phyloP scores from a whole-genome alignment of 768 basidiomycete genomes.

The Phanerodontia chrysosporium region DNA sequence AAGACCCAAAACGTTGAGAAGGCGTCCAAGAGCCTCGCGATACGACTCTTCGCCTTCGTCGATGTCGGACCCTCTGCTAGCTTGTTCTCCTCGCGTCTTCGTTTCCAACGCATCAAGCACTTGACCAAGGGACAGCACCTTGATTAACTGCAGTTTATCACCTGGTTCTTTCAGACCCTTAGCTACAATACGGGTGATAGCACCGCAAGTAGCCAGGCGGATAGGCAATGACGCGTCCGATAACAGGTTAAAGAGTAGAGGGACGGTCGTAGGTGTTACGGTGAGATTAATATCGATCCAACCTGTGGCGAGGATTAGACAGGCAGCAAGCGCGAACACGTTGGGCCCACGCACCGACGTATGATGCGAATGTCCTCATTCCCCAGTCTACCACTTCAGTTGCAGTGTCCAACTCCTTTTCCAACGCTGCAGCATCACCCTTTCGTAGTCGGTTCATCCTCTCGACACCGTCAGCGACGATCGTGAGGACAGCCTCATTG shows the following conservation, averaged over 20 bases:
- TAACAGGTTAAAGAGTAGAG: slow-evolving; percentile 78
- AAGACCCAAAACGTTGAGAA: slow-evolving; percentile 76
- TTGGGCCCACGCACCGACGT: slow-evolving; percentile 70
- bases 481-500: slow-evolving; percentile 82
- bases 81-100: slow-evolving; percentile 65
- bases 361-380: slow-evolving; percentile 87
- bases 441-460: slow-evolving; percentile 52
- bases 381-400: slow-evolving; percentile 89
- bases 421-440: slow-evolving; percentile 35
- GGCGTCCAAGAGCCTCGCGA: slow-evolving; percentile 80
- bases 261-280: slow-evolving; percentile 84
- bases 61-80: slow-evolving; percentile 60
- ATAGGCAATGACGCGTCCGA: slow-evolving; percentile 75
- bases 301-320: slow-evolving; percentile 43
- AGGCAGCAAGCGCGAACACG: neutral
- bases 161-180: slow-evolving; percentile 91
- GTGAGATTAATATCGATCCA: slow-evolving; percentile 99
- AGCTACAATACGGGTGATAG: slow-evolving; percentile 76
- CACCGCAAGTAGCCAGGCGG: slow-evolving; percentile 76
- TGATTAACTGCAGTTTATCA: slow-evolving; percentile 87
- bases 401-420: slow-evolving; percentile 51
- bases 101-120: slow-evolving; percentile 79
- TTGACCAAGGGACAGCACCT: slow-evolving; percentile 81
- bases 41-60: slow-evolving; percentile 89
- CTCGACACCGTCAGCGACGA: slow-evolving; percentile 68